Evolutionary conservation across 148 eudicot genomes (phyloP).

Genomic region (Amaranthus hypochondriacus): DNA sequence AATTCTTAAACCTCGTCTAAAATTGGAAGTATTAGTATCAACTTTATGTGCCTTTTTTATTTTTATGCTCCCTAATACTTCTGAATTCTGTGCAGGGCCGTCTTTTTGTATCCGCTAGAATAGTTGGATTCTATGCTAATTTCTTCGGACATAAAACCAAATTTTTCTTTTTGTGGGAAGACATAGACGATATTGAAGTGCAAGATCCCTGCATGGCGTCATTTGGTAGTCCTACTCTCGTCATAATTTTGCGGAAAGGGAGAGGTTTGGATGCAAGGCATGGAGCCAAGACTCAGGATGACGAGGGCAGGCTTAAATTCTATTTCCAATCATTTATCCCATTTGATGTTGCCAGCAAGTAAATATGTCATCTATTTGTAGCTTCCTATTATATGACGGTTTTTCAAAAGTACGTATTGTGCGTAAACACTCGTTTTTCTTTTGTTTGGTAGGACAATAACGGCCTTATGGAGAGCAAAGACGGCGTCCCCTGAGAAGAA

Average conservation of each 20-base stretch:
- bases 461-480: conserved; percentile 79
- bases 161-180: conserved; percentile 83
- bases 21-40: background rate
- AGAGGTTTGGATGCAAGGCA: conserved; percentile 74
- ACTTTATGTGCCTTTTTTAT: background rate
- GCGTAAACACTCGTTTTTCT: background rate
- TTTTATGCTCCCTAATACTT: background rate
- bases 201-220: conserved; percentile 64
- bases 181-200: conserved; percentile 76
- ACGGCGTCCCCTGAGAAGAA: conserved; percentile 56
- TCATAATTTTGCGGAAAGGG: conserved; percentile 61
- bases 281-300: conserved; percentile 72
- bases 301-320: conserved; percentile 74
- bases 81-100: conserved; percentile 58
- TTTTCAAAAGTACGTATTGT: background rate
- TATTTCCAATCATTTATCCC: conserved; percentile 76
- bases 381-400: background rate
- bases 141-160: conserved; percentile 75
- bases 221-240: conserved; percentile 66
- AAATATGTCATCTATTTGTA: conserved; percentile 6
- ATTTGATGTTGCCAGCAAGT: conserved; percentile 74
- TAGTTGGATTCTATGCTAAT: conserved; percentile 80
- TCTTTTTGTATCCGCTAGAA: conserved; percentile 74
- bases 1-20: no score
- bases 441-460: conserved; percentile 57